A percentile compares a stretch with the other conserved stretches of the same genome.
These are phyloP conservation scores for Syzygium aqueum DNA, from an alignment of 345 rosid genomes.

Conservation along the genomic window DNA sequence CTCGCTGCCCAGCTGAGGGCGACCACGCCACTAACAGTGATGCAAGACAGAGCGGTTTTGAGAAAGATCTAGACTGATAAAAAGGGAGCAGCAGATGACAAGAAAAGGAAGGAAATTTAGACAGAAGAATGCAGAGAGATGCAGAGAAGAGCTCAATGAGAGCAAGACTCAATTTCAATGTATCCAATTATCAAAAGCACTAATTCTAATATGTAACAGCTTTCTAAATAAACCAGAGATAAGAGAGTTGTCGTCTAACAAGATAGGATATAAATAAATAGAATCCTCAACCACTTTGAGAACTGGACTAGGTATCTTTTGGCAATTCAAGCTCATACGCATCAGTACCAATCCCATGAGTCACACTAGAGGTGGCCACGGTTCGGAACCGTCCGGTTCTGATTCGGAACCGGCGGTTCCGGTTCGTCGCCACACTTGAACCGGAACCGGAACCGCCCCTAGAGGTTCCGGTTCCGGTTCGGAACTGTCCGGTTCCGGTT, in stretches of 20 bases:
- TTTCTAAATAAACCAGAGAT: background rate
- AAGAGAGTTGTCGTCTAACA: background rate
- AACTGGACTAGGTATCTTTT: background rate
- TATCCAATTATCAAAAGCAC: background rate
- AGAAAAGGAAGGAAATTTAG: background rate
- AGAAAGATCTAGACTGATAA: background rate
- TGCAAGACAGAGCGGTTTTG: too few relatives aligned
- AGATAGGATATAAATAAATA: too few relatives aligned
- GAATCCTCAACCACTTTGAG: background rate
- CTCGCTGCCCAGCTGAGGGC: too few relatives aligned
- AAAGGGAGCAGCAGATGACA: background rate
- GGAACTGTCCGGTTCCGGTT: too few relatives aligned
- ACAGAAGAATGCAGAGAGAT: background rate
- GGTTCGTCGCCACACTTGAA: too few relatives aligned
- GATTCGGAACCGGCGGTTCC: too few relatives aligned
- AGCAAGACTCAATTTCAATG: background rate
- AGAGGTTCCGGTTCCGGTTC: too few relatives aligned
- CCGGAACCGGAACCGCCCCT: too few relatives aligned
- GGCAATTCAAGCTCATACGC: background rate
- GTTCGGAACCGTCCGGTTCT: too few relatives aligned
- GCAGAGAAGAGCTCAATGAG: background rate
- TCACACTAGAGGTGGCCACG: too few relatives aligned
- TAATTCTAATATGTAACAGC: background rate
- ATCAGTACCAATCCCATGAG: background rate
- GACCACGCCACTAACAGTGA: too few relatives aligned